These are phyloP conservation scores for Lasiodiplodia hormozganensis DNA, from an alignment of 2,329 filamentous ascomycete species.

Conservation along the genomic window DNA sequence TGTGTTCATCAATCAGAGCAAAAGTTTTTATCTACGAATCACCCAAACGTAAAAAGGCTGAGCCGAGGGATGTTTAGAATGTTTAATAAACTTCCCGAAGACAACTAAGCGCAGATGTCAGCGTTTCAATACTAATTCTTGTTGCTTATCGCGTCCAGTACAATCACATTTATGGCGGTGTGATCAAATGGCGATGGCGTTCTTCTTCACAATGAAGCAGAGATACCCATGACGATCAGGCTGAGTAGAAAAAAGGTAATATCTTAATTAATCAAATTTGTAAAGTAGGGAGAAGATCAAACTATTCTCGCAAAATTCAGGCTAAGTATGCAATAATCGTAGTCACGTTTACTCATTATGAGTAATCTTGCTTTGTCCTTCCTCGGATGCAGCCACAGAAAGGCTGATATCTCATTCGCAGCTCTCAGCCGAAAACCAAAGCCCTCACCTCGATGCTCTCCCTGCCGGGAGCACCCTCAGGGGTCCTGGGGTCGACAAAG, in stretches of 20 bases:
- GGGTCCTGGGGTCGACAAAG: constrained; percentile 77
- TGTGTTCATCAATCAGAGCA: not conserved
- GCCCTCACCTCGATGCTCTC: constrained; percentile 92
- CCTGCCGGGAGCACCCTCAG: constrained; percentile 71
- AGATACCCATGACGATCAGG: not conserved
- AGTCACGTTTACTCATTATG: not conserved
- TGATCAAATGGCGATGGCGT: no score
- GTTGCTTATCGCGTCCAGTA: not conserved
- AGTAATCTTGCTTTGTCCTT: not conserved
- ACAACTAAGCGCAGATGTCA: not conserved
- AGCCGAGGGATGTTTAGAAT: not conserved
- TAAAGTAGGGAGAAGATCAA: not conserved
- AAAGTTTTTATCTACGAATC: not conserved
- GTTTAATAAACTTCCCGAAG: not conserved
- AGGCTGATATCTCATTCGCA: not conserved
- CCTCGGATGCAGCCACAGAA: not conserved
- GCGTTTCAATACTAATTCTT: not conserved
- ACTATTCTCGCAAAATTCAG: not conserved
- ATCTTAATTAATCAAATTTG: not conserved
- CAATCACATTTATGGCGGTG: not conserved
- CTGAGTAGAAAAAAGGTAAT: not conserved
- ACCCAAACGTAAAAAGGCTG: not conserved
- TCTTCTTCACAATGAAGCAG: not conserved
- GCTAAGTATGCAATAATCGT: not conserved
- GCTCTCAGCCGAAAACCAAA: constrained; percentile 72